These are phyloP conservation scores for Leccinellum luteum DNA, from an alignment of 768 basidiomycete species.

Conservation along the genomic window DNA sequence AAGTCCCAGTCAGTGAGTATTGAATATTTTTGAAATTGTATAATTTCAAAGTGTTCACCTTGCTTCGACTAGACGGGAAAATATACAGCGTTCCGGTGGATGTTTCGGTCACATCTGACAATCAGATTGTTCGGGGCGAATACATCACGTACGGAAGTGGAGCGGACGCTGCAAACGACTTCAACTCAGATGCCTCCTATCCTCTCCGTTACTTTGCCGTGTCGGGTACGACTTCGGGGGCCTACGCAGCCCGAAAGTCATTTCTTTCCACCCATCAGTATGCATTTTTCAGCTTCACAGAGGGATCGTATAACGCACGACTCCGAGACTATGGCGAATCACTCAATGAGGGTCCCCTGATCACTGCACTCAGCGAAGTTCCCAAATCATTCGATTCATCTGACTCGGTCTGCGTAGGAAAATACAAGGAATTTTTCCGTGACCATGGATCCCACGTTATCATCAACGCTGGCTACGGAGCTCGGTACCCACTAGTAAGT, in stretches of 20 bases:
- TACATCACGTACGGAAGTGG: background rate
- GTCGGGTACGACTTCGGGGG: background rate
- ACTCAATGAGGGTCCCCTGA: background rate
- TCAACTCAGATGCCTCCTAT: background rate
- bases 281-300: conserved; percentile 4
- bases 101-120: conserved; percentile 4
- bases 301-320: background rate
- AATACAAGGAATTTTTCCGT: background rate
- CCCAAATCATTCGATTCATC: background rate
- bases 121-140: conserved; percentile 1
- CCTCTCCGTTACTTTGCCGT: conserved; percentile 6
- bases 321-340: background rate
- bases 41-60: background rate
- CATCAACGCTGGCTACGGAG: background rate
- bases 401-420: background rate
- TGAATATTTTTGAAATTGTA: background rate
- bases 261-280: conserved; percentile 3
- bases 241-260: conserved; percentile 2
- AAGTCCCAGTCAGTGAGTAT: background rate
- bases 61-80: background rate
- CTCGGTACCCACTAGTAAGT: background rate
- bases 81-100: background rate
- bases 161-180: background rate
- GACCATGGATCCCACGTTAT: background rate
- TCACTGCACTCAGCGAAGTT: background rate